Conservation (phyloP, 78 protist species). For the Dictyostelium citrinum region DNA sequence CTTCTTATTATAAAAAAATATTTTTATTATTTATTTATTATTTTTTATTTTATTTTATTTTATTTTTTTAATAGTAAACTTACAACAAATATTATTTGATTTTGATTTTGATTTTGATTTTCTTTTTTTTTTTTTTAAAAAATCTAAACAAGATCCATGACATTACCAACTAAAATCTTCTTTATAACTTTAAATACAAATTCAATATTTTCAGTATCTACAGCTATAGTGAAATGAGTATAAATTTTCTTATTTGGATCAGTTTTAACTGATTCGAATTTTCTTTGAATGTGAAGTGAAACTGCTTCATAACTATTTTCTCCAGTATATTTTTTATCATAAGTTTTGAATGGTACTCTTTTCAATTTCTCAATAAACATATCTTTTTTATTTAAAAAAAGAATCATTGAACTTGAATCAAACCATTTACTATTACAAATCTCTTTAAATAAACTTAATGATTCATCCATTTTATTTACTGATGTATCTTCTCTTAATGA, state of each 20-base stretch:
- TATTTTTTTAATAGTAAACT: neutral
- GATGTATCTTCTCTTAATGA: constrained; percentile 40
- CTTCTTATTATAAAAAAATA: neutral
- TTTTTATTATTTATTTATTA: neutral
- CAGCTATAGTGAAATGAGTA: constrained; percentile 93
- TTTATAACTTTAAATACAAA: constrained; percentile 88
- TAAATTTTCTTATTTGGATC: constrained; percentile 76
- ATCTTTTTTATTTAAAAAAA: constrained; percentile 84
- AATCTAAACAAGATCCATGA: constrained; percentile 38
- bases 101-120: neutral
- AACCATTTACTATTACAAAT: constrained; percentile 94
- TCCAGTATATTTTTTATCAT: constrained; percentile 70
- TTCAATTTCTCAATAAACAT: constrained; percentile 88
- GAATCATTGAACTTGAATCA: constrained; percentile 53
- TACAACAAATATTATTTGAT: neutral
- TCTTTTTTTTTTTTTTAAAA: neutral
- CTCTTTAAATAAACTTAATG: constrained; percentile 88
- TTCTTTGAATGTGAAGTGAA: constrained; percentile 39
- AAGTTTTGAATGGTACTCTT: constrained; percentile 24
- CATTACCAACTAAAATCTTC: constrained; percentile 75
- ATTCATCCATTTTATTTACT: constrained; percentile 91
- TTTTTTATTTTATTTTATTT: neutral
- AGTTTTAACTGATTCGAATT: constrained; percentile 66
- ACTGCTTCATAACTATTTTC: constrained; percentile 65
- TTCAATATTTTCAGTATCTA: constrained; percentile 91